phyloP scores from a whole-genome alignment of 202 grass and related monocot genomes.

The Panicum hallii region DNA sequence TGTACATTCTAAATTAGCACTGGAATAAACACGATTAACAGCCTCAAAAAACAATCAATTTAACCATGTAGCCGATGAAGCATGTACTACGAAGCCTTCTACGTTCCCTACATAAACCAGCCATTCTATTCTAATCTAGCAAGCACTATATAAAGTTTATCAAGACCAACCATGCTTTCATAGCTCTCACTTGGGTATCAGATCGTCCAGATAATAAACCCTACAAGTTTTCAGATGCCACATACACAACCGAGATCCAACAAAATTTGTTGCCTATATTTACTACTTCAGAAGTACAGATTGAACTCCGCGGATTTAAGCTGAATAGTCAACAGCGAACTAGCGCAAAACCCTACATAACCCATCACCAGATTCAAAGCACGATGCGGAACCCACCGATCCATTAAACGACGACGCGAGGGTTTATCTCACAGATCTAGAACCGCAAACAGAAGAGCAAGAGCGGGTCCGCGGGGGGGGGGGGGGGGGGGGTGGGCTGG shows the following conservation, averaged over 20 bases:
- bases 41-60: not conserved
- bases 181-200: not conserved
- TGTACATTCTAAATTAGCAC: not conserved
- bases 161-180: not conserved
- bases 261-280: not conserved
- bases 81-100: not conserved
- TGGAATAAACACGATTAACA: not conserved
- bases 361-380: not conserved
- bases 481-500: rapidly evolving
- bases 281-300: not conserved
- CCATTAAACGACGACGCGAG: not conserved
- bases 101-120: not conserved
- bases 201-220: not conserved
- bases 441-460: not conserved
- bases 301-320: not conserved
- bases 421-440: constrained; percentile 15
- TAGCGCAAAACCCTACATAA: not conserved
- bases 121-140: not conserved
- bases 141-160: not conserved
- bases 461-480: rapidly evolving
- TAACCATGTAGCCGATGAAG: not conserved
- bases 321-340: not conserved
- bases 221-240: not conserved
- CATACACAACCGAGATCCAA: no score
- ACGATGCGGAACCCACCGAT: not conserved